Percentiles rank a stretch among this genome's conserved stretches.
Evolutionary conservation across 805 yeast species (phyloP).

Genomic region (Ogataea nonfermentans): DNA sequence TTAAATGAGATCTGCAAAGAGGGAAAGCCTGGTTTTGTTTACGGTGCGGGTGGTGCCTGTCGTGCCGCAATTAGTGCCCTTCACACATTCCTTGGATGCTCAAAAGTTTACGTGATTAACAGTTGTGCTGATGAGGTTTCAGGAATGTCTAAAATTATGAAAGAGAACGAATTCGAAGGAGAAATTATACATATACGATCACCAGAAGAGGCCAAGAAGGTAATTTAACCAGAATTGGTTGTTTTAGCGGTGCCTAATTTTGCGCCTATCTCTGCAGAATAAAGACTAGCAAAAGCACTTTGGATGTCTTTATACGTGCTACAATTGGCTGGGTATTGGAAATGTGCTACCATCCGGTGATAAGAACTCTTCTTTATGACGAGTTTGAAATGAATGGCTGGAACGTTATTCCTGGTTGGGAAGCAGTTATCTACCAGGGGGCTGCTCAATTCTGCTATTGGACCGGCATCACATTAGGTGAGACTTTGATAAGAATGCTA

Average conservation of each 20-base stretch:
- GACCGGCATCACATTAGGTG: conserved; percentile 8
- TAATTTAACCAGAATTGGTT: conserved; percentile 5
- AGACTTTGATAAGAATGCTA: conserved; percentile 4
- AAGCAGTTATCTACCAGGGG: conserved; percentile 15
- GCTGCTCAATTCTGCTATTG: conserved; percentile 13
- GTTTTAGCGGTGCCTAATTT: conserved; percentile 14
- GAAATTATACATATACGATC: conserved; percentile 9
- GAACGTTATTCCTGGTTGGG: conserved; percentile 17
- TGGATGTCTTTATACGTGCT: conserved; percentile 7
- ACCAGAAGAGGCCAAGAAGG: conserved; percentile 8
- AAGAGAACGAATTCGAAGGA: conserved; percentile 9
- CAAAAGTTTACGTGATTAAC: conserved; percentile 9
- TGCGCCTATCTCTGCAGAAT: conserved; percentile 7
- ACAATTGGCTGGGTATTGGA: conserved; percentile 9
- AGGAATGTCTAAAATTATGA: conserved; percentile 7
- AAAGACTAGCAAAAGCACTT: conserved; percentile 10
- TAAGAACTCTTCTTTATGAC: conserved; percentile 9
- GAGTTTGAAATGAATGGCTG: conserved; percentile 10
- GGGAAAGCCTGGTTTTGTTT: conserved; percentile 11
- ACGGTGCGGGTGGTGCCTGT: conserved; percentile 15
- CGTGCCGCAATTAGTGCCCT: conserved; percentile 12
- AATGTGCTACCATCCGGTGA: conserved; percentile 15
- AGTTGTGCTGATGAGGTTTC: conserved; percentile 7
- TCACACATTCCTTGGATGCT: conserved; percentile 8
- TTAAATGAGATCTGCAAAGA: conserved; percentile 1